These are phyloP conservation scores for Elsinoe necatrix DNA, from an alignment of 2,329 filamentous ascomycete genomes.

Conservation along the genomic window DNA sequence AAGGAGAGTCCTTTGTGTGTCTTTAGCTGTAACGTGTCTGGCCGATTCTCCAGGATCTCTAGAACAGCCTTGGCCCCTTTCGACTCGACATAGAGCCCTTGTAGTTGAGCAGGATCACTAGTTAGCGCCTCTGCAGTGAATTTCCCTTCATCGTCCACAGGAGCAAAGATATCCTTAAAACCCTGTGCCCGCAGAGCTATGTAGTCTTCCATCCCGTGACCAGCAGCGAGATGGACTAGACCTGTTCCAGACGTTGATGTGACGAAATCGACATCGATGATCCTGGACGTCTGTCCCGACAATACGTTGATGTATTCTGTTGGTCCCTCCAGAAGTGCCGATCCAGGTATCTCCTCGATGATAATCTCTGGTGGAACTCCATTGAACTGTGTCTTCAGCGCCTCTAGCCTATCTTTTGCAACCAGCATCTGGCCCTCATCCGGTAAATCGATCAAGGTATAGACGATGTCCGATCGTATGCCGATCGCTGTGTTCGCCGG, in stretches of 20 bases:
- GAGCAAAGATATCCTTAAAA: slow-evolving; percentile 64
- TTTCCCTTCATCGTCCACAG: slow-evolving; percentile 69
- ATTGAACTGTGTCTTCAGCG: slow-evolving; percentile 40
- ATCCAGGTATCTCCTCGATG: slow-evolving; percentile 52
- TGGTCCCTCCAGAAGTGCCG: slow-evolving; percentile 48
- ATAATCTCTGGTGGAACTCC: slow-evolving; percentile 40
- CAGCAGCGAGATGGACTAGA: slow-evolving; percentile 88
- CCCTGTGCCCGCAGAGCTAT: slow-evolving; percentile 63
- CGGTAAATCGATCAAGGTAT: slow-evolving; percentile 55
- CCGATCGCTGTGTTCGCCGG: slow-evolving; percentile 89
- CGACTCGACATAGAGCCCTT: slow-evolving; percentile 62
- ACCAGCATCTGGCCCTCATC: slow-evolving; percentile 55
- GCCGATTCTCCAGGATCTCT: slow-evolving; percentile 49
- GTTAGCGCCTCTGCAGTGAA: slow-evolving; percentile 78
- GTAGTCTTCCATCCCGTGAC: slow-evolving; percentile 96
- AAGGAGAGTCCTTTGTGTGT: slow-evolving; percentile 21
- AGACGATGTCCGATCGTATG: slow-evolving; percentile 64
- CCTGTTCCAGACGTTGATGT: slow-evolving; percentile 85
- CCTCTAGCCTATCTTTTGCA: slow-evolving; percentile 60
- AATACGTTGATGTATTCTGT: slow-evolving; percentile 65
- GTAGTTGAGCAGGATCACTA: slow-evolving; percentile 56
- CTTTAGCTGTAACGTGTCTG: slow-evolving; percentile 12
- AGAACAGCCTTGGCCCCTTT: slow-evolving; percentile 64
- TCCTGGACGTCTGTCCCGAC: slow-evolving; percentile 47
- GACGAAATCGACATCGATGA: slow-evolving; percentile 83